Conservation (phyloP, 208 protist species). For the Leptomonas seymouri region DNA sequence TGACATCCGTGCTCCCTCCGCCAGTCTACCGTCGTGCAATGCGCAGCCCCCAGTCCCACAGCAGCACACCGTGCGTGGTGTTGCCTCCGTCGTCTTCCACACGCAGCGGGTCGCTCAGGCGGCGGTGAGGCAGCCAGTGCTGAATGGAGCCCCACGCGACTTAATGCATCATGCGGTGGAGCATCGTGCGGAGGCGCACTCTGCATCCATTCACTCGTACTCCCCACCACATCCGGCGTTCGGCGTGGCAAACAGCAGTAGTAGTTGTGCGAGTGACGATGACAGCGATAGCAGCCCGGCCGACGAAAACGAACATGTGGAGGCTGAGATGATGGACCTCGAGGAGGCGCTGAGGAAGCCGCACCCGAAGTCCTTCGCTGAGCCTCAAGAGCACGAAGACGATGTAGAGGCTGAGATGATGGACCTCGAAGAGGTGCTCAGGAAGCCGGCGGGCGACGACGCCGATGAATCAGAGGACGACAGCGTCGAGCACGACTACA, state of each 20-base stretch:
- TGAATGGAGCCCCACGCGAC: slow-evolving; percentile 6
- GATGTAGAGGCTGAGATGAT: background rate
- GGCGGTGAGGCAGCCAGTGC: background rate
- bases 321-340: background rate
- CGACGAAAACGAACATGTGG: background rate
- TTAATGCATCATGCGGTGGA: slow-evolving; percentile 17
- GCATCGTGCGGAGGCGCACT: slow-evolving; percentile 32
- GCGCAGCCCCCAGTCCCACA: slow-evolving; percentile 13
- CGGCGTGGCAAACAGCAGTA: background rate
- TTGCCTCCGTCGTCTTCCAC: slow-evolving; percentile 17
- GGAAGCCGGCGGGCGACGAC: background rate
- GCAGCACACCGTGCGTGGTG: slow-evolving; percentile 33
- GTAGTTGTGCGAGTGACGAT: background rate
- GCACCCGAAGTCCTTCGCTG: background rate
- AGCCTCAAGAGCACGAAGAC: background rate
- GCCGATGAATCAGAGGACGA: background rate
- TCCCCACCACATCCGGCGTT: slow-evolving; percentile 30
- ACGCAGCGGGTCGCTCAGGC: slow-evolving; percentile 12
- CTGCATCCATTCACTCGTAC: slow-evolving; percentile 49
- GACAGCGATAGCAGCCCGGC: slow-evolving; percentile 1
- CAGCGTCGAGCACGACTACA: slow-evolving; percentile 7
- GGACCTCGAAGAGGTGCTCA: slow-evolving; percentile 3
- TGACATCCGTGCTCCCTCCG: background rate
- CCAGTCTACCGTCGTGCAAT: background rate
- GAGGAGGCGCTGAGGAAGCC: slow-evolving; percentile 8